Base-by-base conservation (phyloP, 73 alveolate species). In the Paramecium biaurelia region DNA sequence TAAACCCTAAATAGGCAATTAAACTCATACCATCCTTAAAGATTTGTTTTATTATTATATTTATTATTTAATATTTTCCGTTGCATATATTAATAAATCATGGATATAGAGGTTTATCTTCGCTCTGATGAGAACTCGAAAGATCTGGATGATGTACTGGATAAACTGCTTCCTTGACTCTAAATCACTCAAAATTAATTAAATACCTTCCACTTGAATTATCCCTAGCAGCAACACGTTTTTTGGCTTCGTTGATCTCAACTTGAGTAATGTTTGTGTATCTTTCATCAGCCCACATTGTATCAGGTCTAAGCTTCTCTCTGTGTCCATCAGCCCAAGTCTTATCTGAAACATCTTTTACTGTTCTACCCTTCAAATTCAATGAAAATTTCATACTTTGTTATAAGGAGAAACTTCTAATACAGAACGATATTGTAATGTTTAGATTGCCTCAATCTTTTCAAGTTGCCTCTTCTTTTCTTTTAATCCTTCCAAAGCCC, bases 231-330 rank as follows among this genome's bases (percentile, higher is more conserved):
- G 79, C 94, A 20, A 70, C 92, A 70, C 94, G 76, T 84, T 89
- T 89, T 37, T 49, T 70, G 34, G 94, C 94, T 45, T 89, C 94
- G 45, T 89, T 89, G 28, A 89, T 49, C 43, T 89, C 94, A 70
- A 70, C 42, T 89, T 89, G 35, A 15, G 89, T 89, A 8, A 89
- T 89, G 18, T 70, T 42, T 9, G 94, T 41, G 34, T 89, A 89
- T 89, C 94, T 68, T 28, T 89, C 94, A 35, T 89, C 94, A 53
- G 94, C 94, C 94, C 94, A 89, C 76, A 89, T 68, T 12, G 94
- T 89, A 42, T 89, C 94, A 11, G 94, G 94, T 70, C 94, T 68
- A 26, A 89, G 84, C 37, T 89, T 76, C 20, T 70, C 47, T 47
- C 94, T 89, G 70, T 63, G 74, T 58, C 94, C 94, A 82, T 89